Evolutionary conservation across 2,329 filamentous ascomycete genomes (phyloP), one percentile per base, ranked within the genome.

Genomic region (Grosmannia huntii): DNA sequence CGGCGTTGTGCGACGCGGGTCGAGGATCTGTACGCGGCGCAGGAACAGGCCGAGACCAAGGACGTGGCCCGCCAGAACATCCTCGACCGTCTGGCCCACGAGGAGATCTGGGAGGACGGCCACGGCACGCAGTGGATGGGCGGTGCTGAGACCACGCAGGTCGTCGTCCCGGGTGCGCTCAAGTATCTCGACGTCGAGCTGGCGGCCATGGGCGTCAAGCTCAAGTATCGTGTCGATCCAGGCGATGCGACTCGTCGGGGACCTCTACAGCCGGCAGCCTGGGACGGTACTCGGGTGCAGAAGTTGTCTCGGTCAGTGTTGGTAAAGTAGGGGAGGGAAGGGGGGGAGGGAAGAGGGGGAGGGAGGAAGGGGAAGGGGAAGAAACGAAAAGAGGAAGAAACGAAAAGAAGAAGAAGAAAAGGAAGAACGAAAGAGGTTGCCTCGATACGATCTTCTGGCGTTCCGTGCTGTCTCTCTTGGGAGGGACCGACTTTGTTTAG

Each of bases 181-280:
- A 90, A 89, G 73, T 97, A 87, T 75, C 74, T 99, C 64, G 94
- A 99, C 73, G 91, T 96, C 23, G 94, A 99, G 73, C 75, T 99
- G 66, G 89, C 91, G 41, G 90, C 90, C 58, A 99, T 99, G 94
- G 94, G 94, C 57, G 86, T 99, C 57, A 87, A 90, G 74, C 82
- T 99, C 74, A 96, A 90, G 77, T 97, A 96, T 66, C 74, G 75
- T 58, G 71, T 83, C 49, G 76, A 78, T 64, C 74, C 73, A 69
- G 86, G 86, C 70, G 87, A 97, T 64, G 79, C 76, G 65, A 75
- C 79, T 58, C 74, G 79, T 55, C 81, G 78, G 68, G 77, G 79
- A 2, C 72, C 73, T 2, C 67, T 81, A 68, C 69, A 70, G 64
- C 75, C 68, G 41, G 67, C 64, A 48, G 64, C 19, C 16, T 63